phyloP scores from a whole-genome alignment of 106 monocot species.

The Allium cepa region DNA sequence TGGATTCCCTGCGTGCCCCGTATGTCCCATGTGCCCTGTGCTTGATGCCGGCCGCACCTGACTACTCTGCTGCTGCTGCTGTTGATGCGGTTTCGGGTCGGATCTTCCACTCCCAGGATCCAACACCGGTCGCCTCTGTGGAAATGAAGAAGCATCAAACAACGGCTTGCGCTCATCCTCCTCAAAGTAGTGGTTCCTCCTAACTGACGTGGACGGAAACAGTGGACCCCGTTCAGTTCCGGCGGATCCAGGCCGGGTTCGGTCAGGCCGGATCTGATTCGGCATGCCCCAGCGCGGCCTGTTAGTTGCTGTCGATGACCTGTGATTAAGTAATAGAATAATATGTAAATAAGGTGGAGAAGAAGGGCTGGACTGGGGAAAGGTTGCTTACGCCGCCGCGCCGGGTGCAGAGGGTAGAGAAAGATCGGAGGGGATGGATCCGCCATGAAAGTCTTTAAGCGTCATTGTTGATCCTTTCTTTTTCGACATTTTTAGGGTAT shows the following conservation, averaged over 20 bases:
- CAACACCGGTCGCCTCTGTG: conserved; percentile 5
- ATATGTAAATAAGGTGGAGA: background rate
- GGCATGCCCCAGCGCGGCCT: too few species aligned
- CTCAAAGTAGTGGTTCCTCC: conserved; percentile 82
- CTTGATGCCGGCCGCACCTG: background rate
- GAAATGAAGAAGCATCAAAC: conserved; percentile 47
- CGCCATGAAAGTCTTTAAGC: conserved; percentile 96
- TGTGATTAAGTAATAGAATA: conserved; percentile 5
- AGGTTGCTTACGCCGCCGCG: conserved; percentile 58
- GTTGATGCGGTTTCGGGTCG: conserved; percentile 10
- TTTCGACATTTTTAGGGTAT: conserved; percentile 60
- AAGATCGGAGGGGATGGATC: conserved; percentile 92
- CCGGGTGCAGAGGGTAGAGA: conserved; percentile 94
- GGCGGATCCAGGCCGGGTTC: conserved; percentile 46
- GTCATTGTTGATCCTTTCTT: conserved; percentile 89
- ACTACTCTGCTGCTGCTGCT: conserved; percentile 2
- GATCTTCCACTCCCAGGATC: conserved; percentile 3
- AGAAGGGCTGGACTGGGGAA: background rate
- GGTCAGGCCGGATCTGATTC: conserved; percentile 8
- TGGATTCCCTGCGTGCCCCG: too few species aligned
- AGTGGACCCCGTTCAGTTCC: conserved; percentile 27
- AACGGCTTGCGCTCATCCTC: conserved; percentile 94
- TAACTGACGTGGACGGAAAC: conserved; percentile 32
- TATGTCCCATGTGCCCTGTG: too few species aligned
- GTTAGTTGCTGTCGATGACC: conserved; percentile 11